A percentile compares a stretch with the other conserved stretches of the same genome.
Conservation (phyloP, 2,329 filamentous ascomycete genomes). For the Cladophialophora exuberans region DNA sequence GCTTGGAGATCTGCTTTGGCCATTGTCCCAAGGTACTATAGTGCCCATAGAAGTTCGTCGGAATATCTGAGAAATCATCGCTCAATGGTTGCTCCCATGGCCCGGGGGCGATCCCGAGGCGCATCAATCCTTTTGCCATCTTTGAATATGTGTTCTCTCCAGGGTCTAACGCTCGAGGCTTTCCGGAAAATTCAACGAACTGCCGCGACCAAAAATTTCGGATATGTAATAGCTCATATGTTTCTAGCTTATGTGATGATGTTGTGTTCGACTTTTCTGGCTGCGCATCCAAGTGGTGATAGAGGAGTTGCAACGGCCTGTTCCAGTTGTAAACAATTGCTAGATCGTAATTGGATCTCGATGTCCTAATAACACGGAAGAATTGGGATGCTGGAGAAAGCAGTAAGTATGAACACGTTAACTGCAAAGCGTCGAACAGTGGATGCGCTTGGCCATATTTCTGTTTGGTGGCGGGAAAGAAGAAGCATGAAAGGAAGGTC, state of each 20-base stretch:
- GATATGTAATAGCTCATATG: constrained; percentile 42
- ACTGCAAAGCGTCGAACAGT: constrained; percentile 34
- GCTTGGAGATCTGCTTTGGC: constrained; percentile 30
- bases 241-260: constrained; percentile 35
- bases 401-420: constrained; percentile 40
- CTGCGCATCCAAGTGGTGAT: constrained; percentile 4
- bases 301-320: constrained; percentile 36
- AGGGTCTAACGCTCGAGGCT: too few species aligned
- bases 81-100: constrained; percentile 28
- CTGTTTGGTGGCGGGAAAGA: constrained; percentile 16
- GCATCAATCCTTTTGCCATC: constrained; percentile 27
- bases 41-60: constrained; percentile 31
- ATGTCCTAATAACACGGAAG: constrained; percentile 17
- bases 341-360: constrained; percentile 31
- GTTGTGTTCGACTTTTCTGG: too few species aligned
- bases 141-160: constrained; percentile 31
- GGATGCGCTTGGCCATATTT: constrained; percentile 26
- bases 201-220: constrained; percentile 49
- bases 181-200: too few species aligned
- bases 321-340: constrained; percentile 34
- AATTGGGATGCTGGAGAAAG: constrained; percentile 28
- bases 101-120: constrained; percentile 21
- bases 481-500: constrained; percentile 26
- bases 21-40: constrained; percentile 42
- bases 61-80: constrained; percentile 6